These are phyloP conservation scores for Aureobasidium musti DNA, from an alignment of 2,329 filamentous ascomycete genomes.

Conservation along the genomic window DNA sequence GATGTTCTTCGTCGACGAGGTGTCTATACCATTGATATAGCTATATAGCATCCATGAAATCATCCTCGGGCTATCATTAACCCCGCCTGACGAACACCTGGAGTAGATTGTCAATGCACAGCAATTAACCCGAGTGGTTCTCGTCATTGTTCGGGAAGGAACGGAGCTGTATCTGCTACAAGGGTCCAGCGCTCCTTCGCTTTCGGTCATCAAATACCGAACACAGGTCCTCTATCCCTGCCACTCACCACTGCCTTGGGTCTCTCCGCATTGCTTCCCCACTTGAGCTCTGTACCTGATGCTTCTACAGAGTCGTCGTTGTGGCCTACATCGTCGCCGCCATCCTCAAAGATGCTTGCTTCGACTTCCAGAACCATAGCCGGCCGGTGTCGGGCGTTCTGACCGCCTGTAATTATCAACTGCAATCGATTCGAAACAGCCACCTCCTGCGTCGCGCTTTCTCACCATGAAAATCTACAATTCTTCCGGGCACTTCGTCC, in stretches of 20 bases:
- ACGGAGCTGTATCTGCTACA: neutral
- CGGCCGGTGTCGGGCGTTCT: conserved; percentile 68
- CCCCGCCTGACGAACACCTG: conserved; percentile 11
- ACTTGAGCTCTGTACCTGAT: neutral
- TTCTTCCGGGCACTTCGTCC: neutral
- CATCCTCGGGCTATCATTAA: conserved; percentile 26
- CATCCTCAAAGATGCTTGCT: conserved; percentile 76
- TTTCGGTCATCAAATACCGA: neutral
- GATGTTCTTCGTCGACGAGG: neutral
- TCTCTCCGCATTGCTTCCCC: neutral
- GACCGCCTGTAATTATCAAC: conserved; percentile 57
- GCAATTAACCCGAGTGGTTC: neutral
- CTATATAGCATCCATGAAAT: conserved; percentile 19
- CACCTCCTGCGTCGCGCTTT: neutral
- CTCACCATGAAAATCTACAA: neutral
- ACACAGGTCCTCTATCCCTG: neutral
- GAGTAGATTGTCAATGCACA: conserved; percentile 22
- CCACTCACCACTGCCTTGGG: conserved; percentile 2
- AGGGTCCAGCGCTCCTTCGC: conserved; percentile 1
- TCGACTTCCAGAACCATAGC: conserved; percentile 75
- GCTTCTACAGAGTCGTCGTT: conserved; percentile 45
- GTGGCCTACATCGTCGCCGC: conserved; percentile 68
- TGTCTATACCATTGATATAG: conserved; percentile 21
- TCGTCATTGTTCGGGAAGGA: conserved; percentile 9
- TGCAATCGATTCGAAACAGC: neutral